phyloP scores from a whole-genome alignment of 306 rosid genomes.

The Lathyrus tuberosus region DNA sequence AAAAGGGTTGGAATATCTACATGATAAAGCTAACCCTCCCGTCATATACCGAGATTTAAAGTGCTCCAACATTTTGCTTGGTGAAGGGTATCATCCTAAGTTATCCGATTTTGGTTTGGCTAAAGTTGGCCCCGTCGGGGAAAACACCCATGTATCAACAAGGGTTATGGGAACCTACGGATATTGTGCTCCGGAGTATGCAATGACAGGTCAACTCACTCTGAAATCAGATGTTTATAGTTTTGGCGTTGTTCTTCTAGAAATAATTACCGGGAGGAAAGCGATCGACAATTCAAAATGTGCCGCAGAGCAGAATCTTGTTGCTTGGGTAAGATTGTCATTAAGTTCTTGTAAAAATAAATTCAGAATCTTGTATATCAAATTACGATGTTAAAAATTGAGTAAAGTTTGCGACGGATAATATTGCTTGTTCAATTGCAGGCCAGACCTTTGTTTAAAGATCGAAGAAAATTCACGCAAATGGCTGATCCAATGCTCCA shows the following conservation, averaged over 20 bases:
- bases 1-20: conserved; percentile 84
- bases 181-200: conserved; percentile 96
- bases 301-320: conserved; percentile 88
- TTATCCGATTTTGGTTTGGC: conserved; percentile 95
- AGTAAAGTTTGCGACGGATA: conserved; percentile 2
- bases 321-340: conserved; percentile 81
- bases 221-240: conserved; percentile 95
- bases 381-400: conserved; percentile 10
- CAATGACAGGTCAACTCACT: conserved; percentile 89
- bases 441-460: conserved; percentile 89
- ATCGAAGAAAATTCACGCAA: conserved; percentile 69
- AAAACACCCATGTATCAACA: conserved; percentile 89
- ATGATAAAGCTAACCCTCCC: conserved; percentile 94
- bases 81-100: conserved; percentile 81
- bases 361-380: conserved; percentile 4
- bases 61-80: conserved; percentile 93
- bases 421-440: conserved; percentile 43
- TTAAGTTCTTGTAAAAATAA: conserved; percentile 5
- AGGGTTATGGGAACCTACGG: conserved; percentile 97
- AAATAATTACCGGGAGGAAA: conserved; percentile 90
- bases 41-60: conserved; percentile 91
- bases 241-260: conserved; percentile 93
- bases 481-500: conserved; percentile 93
- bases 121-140: conserved; percentile 95
- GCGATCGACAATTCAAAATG: conserved; percentile 80